These are phyloP conservation scores for Sugiyamaella smithiae DNA, from an alignment of 805 yeast genomes.

Conservation along the genomic window DNA sequence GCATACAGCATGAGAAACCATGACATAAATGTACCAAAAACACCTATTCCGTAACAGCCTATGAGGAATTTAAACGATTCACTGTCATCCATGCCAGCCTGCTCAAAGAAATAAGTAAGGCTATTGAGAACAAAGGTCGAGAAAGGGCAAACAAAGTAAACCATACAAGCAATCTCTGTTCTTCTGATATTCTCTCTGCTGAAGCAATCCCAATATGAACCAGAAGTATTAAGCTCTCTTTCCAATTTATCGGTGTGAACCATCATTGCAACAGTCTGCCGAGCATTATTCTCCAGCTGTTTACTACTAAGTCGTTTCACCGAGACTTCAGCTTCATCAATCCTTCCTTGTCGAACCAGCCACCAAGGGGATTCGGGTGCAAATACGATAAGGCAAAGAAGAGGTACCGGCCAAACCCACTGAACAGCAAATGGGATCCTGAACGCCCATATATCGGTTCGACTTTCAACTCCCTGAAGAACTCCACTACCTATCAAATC, in stretches of 20 bases:
- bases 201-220: constrained; percentile 13
- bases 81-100: constrained; percentile 35
- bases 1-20: constrained; percentile 23
- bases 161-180: constrained; percentile 36
- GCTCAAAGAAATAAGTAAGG: constrained; percentile 38
- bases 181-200: constrained; percentile 15
- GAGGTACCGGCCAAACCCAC: constrained; percentile 57
- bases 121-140: not conserved
- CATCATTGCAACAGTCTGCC: constrained; percentile 15
- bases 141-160: not conserved
- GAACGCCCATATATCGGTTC: constrained; percentile 40
- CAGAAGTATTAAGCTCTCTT: not conserved
- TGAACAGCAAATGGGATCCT: constrained; percentile 55
- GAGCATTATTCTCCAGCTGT: constrained; percentile 20
- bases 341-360: constrained; percentile 43
- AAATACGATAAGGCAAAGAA: constrained; percentile 37
- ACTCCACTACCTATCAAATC: constrained; percentile 55
- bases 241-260: constrained; percentile 37
- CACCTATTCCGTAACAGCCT: constrained; percentile 45
- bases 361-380: constrained; percentile 59
- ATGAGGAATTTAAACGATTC: constrained; percentile 44
- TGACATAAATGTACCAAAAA: constrained; percentile 39
- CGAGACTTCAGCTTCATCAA: constrained; percentile 43
- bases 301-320: constrained; percentile 35
- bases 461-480: constrained; percentile 33